phyloP scores from a whole-genome alignment of 2,329 filamentous ascomycete genomes.

The Colletotrichum sp. region DNA sequence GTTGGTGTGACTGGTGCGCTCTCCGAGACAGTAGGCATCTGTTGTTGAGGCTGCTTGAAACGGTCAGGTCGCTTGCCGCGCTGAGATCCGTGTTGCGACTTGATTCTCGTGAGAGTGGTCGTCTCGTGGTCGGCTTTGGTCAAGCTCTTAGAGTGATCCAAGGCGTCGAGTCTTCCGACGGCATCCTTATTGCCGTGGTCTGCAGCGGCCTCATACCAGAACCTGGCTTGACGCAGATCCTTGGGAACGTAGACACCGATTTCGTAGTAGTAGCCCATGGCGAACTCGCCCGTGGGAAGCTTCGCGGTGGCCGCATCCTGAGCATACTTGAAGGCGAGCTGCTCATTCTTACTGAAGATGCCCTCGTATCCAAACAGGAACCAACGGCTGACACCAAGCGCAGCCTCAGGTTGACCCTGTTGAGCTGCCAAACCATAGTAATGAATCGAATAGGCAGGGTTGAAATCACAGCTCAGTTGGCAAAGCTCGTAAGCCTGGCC shows the following conservation, averaged over 20 bases:
- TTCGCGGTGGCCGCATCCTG: constrained; percentile 83
- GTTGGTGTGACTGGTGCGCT: constrained; percentile 32
- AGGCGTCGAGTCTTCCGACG: constrained; percentile 78
- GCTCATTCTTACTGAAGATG: constrained; percentile 93
- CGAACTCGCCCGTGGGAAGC: constrained; percentile 91
- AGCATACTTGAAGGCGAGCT: constrained; percentile 89
- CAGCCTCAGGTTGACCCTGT: constrained; percentile 91
- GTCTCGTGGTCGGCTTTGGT: constrained; percentile 94
- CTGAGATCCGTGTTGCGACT: constrained; percentile 76
- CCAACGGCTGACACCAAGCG: constrained; percentile 97
- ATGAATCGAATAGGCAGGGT: constrained; percentile 88
- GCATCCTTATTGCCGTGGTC: constrained; percentile 94
- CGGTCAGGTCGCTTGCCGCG: constrained; percentile 65
- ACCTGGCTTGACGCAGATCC: constrained; percentile 79
- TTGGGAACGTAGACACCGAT: constrained; percentile 92
- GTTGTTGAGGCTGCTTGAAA: constrained; percentile 49
- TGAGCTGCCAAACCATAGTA: constrained; percentile 93
- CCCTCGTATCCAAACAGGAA: constrained; percentile 95
- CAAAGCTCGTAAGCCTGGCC: constrained; percentile 94
- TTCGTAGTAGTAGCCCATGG: constrained; percentile 96
- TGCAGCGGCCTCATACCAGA: constrained; percentile 90
- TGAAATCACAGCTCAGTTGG: constrained; percentile 92
- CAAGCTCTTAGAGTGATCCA: constrained; percentile 81
- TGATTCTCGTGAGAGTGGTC: constrained; percentile 87
- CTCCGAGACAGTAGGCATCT: constrained; percentile 57